Base-by-base conservation (phyloP, 2,329 filamentous ascomycete genomes). In the Canariomyces notabilis region DNA sequence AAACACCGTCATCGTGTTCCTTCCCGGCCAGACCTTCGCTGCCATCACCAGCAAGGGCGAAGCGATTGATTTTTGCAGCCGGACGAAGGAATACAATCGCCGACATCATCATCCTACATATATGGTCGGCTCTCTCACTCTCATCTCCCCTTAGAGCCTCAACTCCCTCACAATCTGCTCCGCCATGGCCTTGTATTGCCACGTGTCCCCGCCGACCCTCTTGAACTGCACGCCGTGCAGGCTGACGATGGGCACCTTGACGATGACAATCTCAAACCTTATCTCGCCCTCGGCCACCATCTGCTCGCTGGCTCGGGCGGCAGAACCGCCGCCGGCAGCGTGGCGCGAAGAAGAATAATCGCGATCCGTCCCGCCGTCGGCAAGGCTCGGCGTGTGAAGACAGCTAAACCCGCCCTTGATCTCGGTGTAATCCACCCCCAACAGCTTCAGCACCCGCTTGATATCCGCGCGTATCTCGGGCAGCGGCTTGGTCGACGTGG, bases 101-200 rank as follows among this genome's bases (percentile, higher is more conserved):
- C 5, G 14, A 7, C 40, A 42, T n/a, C 15, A 18, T 21, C 29
- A 12, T 21, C 23, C 11, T 14, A 11, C 20, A 6, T 7, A 6
- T 15, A 11, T 12, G 23, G n/a, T 39, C 23, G 21, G 18, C 16
- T 9, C 20, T n/a, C 20, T 18, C 19, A n/a, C 11, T 34, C 12
- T 22, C 22, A 5, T 20, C 29, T 35, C 16, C 8, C n/a, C 51
- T 72, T 70, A 95, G 53, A 97, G 76, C 62, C 83, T 82, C 57
- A 98, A 70, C 64, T 93, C 89, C 61, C 85, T 82, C 57, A 98
- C 73, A 59, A 98, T 96, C 59, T 89, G 89, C 67, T 95, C 90
- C 29, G 93, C 93, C 89, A 97, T 94, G 61, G 88, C 91, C 73
- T 96, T 95, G 71, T 95, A 98, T 67, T 96, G 90, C 90, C 91